phyloP scores from a whole-genome alignment of 345 rosid genomes.

The Adansonia digitata region DNA sequence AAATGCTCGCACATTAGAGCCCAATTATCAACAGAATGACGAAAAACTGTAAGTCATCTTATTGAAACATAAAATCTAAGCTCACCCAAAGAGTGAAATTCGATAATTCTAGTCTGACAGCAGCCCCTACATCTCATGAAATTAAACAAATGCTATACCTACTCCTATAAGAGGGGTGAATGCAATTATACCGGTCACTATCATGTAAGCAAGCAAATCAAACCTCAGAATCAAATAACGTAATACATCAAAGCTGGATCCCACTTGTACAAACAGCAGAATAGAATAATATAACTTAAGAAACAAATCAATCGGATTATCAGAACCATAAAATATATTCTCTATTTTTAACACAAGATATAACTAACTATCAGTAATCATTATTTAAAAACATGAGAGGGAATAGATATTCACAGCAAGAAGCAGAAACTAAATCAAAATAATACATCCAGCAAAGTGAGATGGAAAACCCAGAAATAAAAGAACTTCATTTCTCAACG shows the following conservation, averaged over 20 bases:
- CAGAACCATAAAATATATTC: too few species aligned
- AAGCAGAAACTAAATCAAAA: background rate
- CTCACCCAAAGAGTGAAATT: background rate
- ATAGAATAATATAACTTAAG: background rate
- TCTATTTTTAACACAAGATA: too few species aligned
- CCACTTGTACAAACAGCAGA: background rate
- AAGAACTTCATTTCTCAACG: background rate
- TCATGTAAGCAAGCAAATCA: background rate
- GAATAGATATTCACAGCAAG: background rate
- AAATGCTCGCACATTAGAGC: background rate
- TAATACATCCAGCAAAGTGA: background rate
- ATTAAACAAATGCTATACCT: background rate
- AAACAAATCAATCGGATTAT: background rate
- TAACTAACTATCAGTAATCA: background rate
- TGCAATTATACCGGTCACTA: background rate
- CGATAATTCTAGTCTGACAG: background rate
- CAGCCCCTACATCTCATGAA: background rate
- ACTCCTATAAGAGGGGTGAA: background rate
- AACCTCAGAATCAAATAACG: background rate
- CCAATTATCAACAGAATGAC: background rate
- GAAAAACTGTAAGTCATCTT: background rate
- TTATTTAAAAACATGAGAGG: background rate
- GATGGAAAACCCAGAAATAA: background rate
- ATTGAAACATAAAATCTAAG: background rate
- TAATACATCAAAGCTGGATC: background rate